Conservation (phyloP, 2,329 filamentous ascomycete species). For the Ascochyta koolunga region DNA sequence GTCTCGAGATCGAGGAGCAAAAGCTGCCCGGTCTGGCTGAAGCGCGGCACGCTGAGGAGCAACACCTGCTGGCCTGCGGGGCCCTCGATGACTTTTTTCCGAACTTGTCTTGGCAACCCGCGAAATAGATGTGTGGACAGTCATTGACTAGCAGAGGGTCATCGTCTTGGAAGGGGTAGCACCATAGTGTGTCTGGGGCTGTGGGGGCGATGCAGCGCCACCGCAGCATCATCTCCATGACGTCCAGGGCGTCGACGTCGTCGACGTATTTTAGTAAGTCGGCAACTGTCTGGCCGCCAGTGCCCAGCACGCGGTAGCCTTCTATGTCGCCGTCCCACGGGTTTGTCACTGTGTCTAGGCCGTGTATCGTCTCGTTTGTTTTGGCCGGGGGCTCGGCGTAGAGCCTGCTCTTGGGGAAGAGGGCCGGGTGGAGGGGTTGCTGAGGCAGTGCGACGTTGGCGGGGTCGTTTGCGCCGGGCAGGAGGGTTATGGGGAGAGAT, state of each 20-base stretch:
- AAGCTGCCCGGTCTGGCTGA: conserved; percentile 77
- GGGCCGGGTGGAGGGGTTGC: conserved; percentile 88
- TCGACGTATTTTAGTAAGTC: conserved; percentile 93
- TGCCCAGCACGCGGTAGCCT: conserved; percentile 85
- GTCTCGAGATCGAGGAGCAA: conserved; percentile 87
- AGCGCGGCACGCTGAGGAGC: conserved; percentile 82
- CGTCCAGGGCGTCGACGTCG: conserved; percentile 75
- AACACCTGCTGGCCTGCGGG: conserved; percentile 73
- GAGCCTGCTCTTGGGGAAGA: conserved; percentile 78
- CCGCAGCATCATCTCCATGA: conserved; percentile 93
- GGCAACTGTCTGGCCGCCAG: conserved; percentile 89
- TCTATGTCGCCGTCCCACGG: conserved; percentile 91
- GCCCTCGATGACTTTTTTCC: conserved; percentile 72
- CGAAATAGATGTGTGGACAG: conserved; percentile 91
- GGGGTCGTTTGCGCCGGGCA: conserved; percentile 84
- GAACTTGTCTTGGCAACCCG: conserved; percentile 82
- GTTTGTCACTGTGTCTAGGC: conserved; percentile 90
- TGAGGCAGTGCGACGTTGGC: conserved; percentile 90
- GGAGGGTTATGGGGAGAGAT: conserved; percentile 83
- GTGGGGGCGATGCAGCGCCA: conserved; percentile 94
- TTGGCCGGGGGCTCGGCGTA: conserved; percentile 63
- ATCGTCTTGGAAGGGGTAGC: conserved; percentile 92
- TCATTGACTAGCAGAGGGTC: conserved; percentile 87
- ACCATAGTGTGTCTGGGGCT: conserved; percentile 94
- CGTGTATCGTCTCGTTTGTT: conserved; percentile 59